Percentiles rank a stretch among this genome's conserved stretches.
Conservation (phyloP, 1,284 basidiomycete genomes). For the Irpex rosettiformis region DNA sequence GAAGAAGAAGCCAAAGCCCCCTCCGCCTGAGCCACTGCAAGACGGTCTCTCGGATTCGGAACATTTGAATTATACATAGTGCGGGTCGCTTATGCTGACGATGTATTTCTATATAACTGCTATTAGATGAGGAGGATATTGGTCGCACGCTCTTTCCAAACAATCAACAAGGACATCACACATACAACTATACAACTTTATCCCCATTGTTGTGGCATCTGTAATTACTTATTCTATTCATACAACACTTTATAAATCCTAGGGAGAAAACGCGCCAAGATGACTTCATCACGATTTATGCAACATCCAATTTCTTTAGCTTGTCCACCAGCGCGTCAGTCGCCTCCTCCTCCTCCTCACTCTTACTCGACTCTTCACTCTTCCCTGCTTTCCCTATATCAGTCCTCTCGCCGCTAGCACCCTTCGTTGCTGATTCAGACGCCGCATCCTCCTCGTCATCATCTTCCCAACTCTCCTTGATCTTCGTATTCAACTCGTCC, state of each 20-base stretch:
- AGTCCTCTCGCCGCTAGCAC: slow-evolving; percentile 12
- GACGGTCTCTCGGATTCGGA: slow-evolving; percentile 18
- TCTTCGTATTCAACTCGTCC: slow-evolving; percentile 31
- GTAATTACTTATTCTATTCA: neutral
- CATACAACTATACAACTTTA: neutral
- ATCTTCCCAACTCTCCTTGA: slow-evolving; percentile 77
- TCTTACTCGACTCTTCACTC: slow-evolving; percentile 12
- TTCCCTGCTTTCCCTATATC: slow-evolving; percentile 10
- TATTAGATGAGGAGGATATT: too few species aligned
- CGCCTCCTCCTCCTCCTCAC: slow-evolving; percentile 16
- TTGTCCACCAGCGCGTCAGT: slow-evolving; percentile 38
- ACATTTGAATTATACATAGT: slow-evolving; percentile 26
- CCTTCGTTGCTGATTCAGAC: slow-evolving; percentile 14
- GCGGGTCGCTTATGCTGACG: neutral
- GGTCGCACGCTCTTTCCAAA: neutral
- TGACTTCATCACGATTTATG: slow-evolving; percentile 16
- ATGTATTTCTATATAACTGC: neutral
- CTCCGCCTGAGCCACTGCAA: slow-evolving; percentile 23
- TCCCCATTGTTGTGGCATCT: neutral
- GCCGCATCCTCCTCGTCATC: slow-evolving; percentile 53
- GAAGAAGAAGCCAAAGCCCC: slow-evolving; percentile 36
- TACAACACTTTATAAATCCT: slow-evolving; percentile 4
- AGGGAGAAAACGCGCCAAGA: slow-evolving; percentile 1
- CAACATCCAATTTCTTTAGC: slow-evolving; percentile 42
- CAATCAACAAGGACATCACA: neutral